These are phyloP conservation scores for Myxozyma nipponensis DNA, from an alignment of 805 yeast species.

Conservation along the genomic window DNA sequence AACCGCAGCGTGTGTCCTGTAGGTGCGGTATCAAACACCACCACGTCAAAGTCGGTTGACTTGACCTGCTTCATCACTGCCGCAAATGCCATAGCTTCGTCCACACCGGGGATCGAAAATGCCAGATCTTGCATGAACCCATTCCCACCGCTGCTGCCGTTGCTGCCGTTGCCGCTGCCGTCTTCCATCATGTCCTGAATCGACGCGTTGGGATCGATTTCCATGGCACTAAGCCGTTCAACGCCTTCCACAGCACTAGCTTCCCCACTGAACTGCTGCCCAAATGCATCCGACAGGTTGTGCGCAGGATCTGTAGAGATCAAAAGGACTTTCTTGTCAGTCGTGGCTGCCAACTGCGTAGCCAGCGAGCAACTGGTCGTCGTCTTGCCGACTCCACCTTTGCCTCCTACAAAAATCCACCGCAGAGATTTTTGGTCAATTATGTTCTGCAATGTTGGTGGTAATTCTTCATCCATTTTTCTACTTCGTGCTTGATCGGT, in stretches of 20 bases:
- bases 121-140: constrained; percentile 85
- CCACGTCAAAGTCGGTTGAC: constrained; percentile 71
- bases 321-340: constrained; percentile 77
- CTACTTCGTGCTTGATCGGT: not conserved
- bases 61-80: constrained; percentile 96
- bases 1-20: constrained; percentile 97
- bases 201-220: constrained; percentile 93
- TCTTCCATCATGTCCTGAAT: constrained; percentile 78
- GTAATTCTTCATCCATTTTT: constrained; percentile 31
- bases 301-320: constrained; percentile 99
- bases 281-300: constrained; percentile 94
- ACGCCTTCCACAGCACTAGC: constrained; percentile 92
- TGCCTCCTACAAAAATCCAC: constrained; percentile 99
- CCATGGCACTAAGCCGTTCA: constrained; percentile 91
- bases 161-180: constrained; percentile 43
- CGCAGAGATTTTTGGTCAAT: constrained; percentile 54
- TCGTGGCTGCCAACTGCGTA: constrained; percentile 74
- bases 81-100: constrained; percentile 96
- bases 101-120: constrained; percentile 95
- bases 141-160: constrained; percentile 46
- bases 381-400: constrained; percentile 99
- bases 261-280: constrained; percentile 96
- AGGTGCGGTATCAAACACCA: constrained; percentile 98
- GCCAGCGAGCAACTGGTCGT: constrained; percentile 96
- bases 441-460: constrained; percentile 42